Conservation (phyloP, 306 rosid species). For the Elaeagnus macrophylla region DNA sequence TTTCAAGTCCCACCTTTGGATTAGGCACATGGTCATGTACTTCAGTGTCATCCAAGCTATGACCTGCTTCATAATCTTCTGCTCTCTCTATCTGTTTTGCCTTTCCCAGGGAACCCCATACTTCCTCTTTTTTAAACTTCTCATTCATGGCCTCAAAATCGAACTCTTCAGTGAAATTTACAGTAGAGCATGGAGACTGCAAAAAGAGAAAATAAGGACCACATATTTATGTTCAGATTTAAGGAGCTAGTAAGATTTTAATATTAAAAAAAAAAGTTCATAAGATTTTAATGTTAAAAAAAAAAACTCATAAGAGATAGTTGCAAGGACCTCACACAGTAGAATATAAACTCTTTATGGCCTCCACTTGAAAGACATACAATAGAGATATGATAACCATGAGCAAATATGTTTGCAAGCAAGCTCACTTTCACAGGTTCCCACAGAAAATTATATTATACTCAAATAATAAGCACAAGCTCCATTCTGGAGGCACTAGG, state of each 20-base stretch:
- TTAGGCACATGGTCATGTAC: constrained; percentile 20
- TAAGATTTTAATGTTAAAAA: too few species aligned
- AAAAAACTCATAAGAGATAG: too few species aligned
- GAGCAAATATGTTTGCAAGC: too few species aligned
- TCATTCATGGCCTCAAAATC: constrained; percentile 80
- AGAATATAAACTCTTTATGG: too few species aligned
- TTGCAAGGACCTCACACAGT: too few species aligned
- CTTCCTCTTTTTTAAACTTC: constrained; percentile 73
- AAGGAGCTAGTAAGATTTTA: background rate
- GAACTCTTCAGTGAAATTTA: constrained; percentile 62
- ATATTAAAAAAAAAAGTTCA: background rate
- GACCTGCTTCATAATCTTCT: constrained; percentile 25
- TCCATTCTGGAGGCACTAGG: too few species aligned
- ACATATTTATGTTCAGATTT: background rate
- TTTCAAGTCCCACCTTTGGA: constrained; percentile 30
- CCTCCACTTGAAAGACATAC: too few species aligned
- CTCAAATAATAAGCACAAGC: too few species aligned
- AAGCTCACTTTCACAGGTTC: too few species aligned
- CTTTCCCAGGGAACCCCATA: constrained; percentile 63
- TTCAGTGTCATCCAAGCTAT: constrained; percentile 24
- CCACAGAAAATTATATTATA: too few species aligned
- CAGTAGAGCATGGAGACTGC: constrained; percentile 26
- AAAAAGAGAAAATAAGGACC: background rate
- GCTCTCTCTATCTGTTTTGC: constrained; percentile 20
- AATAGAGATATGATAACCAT: too few species aligned